phyloP scores from a whole-genome alignment of 495 filamentous ascomycete species.

The Penicillium dipodomyicola region DNA sequence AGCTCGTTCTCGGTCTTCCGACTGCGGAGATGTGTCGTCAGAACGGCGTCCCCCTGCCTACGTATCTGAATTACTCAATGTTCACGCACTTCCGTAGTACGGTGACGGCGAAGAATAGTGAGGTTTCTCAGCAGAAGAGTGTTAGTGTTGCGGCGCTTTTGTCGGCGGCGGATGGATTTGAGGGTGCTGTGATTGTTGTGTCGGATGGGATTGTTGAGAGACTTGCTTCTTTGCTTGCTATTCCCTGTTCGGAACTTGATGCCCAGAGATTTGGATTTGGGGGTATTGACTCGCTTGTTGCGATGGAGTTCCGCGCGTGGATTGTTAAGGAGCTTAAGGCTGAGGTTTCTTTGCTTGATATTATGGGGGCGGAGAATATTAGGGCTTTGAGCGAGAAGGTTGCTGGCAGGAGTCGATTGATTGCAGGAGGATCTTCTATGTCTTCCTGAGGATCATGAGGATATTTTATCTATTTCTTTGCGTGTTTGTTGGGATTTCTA shows the following conservation, averaged over 20 bases:
- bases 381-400: conserved; percentile 27
- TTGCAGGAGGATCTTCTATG: not conserved
- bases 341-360: conserved; percentile 41
- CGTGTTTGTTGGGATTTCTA: too few relatives aligned
- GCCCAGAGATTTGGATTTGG: conserved; percentile 31
- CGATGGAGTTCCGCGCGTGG: conserved; percentile 50
- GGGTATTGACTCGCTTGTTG: conserved; percentile 47
- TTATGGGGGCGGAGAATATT: conserved; percentile 35
- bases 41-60: conserved; percentile 24
- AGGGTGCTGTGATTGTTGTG: conserved; percentile 22
- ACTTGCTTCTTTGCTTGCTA: conserved; percentile 30
- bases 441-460: not conserved
- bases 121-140: conserved; percentile 9
- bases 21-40: conserved; percentile 22
- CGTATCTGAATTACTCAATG: conserved; percentile 29
- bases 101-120: not conserved
- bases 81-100: conserved; percentile 29
- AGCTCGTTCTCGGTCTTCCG: conserved; percentile 29
- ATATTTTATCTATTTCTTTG: not conserved
- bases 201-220: conserved; percentile 26
- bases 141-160: conserved; percentile 16
- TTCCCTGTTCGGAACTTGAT: conserved; percentile 42
- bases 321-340: conserved; percentile 34
- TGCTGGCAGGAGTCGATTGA: conserved; percentile 12
- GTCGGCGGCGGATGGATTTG: conserved; percentile 4